Conservation (phyloP, 371 early-diverging fungal genomes). For the Actinomortierella ambigua region DNA sequence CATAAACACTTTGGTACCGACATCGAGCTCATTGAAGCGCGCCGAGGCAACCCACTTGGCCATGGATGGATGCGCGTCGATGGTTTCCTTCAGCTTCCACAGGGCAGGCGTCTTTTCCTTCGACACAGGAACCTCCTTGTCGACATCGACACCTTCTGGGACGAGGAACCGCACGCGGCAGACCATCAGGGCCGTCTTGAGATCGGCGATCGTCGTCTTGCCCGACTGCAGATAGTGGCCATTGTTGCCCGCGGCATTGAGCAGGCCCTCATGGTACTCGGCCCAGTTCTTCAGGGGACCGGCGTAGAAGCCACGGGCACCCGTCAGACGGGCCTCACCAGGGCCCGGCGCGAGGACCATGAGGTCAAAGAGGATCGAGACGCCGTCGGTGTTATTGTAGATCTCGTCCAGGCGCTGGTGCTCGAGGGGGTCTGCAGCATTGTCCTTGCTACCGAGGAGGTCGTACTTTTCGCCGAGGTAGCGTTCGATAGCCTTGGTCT, state of each 20-base stretch:
- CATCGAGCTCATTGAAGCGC: conserved; percentile 18
- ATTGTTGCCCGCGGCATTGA: conserved; percentile 25
- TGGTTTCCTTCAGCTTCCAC: conserved; percentile 36
- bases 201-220: conserved; percentile 17
- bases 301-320: conserved; percentile 11
- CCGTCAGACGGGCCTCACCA: conserved; percentile 23
- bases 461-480: conserved; percentile 47
- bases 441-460: conserved; percentile 28
- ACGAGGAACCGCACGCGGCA: conserved; percentile 11
- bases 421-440: too few relatives aligned
- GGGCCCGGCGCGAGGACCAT: conserved; percentile 14
- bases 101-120: conserved; percentile 24
- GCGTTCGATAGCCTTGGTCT: conserved; percentile 51
- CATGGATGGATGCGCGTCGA: conserved; percentile 11
- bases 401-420: conserved; percentile 22
- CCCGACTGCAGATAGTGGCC: conserved; percentile 31
- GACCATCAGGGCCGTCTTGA: conserved; percentile 21
- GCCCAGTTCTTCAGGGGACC: conserved; percentile 16
- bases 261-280: conserved; percentile 21
- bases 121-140: conserved; percentile 20
- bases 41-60: conserved; percentile 11
- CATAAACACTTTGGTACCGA: conserved; percentile 4
- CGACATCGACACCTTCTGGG: conserved; percentile 17
- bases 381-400: conserved; percentile 18
- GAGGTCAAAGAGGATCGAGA: neutral